These are phyloP conservation scores for Plasmodium falciparum DNA, from an alignment of 169 alveolate species.

Conservation along the genomic window DNA sequence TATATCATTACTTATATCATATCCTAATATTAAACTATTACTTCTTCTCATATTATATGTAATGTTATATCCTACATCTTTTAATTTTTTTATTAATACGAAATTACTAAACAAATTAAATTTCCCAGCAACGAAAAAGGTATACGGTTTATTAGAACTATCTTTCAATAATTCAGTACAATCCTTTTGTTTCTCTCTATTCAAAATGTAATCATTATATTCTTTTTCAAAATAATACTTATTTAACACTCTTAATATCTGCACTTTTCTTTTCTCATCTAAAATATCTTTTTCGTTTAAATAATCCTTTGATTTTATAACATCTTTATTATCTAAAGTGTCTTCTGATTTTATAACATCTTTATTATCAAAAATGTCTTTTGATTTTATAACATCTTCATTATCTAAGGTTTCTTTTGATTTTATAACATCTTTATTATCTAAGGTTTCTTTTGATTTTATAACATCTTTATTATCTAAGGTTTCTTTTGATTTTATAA, in stretches of 20 bases:
- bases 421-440: not conserved
- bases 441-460: slow-evolving; percentile 4
- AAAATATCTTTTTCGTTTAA: not conserved
- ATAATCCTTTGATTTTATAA: too few species aligned
- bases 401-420: too few species aligned
- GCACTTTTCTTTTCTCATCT: slow-evolving; percentile 32
- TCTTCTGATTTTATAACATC: too few species aligned
- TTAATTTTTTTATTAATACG: slow-evolving; percentile 19
- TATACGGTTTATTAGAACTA: slow-evolving; percentile 25
- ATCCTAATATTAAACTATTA: slow-evolving; percentile 36
- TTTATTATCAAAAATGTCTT: too few species aligned
- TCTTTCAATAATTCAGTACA: slow-evolving; percentile 20
- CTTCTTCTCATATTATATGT: slow-evolving; percentile 34
- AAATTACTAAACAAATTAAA: slow-evolving; percentile 36
- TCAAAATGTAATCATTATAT: slow-evolving; percentile 11
- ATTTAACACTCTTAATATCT: slow-evolving; percentile 31
- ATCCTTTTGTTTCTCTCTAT: not conserved
- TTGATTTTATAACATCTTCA: too few species aligned
- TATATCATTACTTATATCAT: slow-evolving; percentile 30
- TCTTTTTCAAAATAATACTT: slow-evolving; percentile 52
- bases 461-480: slow-evolving; percentile 18
- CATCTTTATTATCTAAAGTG: too few species aligned
- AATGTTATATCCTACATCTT: slow-evolving; percentile 38
- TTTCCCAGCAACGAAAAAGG: slow-evolving; percentile 44
- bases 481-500: not conserved